A percentile compares a stretch with the other conserved stretches of the same genome.
phyloP scores from a whole-genome alignment of 768 basidiomycete genomes.

The Xerocomellus amylosporus region DNA sequence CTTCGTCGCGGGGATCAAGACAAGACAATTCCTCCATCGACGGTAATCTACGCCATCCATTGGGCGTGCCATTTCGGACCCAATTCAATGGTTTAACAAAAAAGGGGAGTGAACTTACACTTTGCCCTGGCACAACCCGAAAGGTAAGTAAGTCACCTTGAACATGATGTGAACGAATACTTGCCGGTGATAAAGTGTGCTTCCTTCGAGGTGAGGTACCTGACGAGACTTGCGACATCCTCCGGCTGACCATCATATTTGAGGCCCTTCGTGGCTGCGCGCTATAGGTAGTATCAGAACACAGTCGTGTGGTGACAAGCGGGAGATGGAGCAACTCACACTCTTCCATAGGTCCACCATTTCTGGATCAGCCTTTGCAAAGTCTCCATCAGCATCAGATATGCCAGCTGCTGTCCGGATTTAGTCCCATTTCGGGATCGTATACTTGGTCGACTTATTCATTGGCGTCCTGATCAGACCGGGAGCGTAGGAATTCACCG shows the following conservation, averaged over 20 bases:
- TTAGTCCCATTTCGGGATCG: no score
- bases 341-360: neutral
- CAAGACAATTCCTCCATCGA: conserved; percentile 1
- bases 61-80: neutral
- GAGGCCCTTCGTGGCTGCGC: neutral
- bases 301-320: neutral
- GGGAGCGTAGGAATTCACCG: conserved; percentile 39
- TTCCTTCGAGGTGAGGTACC: no score
- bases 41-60: neutral
- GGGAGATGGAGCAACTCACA: neutral
- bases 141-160: neutral
- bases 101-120: conserved; percentile 1
- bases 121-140: conserved; percentile 1
- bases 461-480: conserved; percentile 30
- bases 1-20: neutral
- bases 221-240: conserved; percentile 26
- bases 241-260: conserved; percentile 28
- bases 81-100: neutral
- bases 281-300: neutral
- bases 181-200: no score
- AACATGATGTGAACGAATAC: neutral
- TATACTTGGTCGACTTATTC: conserved; percentile 15
- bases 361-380: neutral
- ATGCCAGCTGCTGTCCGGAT: no score
- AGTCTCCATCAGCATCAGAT: no score